Percentiles rank a stretch among this genome's conserved stretches.
phyloP scores from a whole-genome alignment of 208 protist species.

The Tritrichomonas foetus region DNA sequence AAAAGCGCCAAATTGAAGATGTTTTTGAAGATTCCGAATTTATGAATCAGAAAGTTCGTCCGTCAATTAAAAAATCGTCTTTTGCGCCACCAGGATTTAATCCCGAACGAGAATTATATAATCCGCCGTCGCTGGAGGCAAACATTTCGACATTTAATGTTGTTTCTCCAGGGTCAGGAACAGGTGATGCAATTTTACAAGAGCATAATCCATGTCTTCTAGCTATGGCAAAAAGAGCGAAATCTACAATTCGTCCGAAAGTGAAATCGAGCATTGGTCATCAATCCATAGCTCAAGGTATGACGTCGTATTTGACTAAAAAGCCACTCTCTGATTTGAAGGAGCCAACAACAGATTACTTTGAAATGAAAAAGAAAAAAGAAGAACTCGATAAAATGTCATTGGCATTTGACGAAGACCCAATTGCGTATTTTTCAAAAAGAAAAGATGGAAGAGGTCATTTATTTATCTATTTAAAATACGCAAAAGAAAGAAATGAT shows the following conservation, averaged over 20 bases:
- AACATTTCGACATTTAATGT: not conserved
- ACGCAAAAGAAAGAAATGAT: not conserved
- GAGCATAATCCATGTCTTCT: not conserved
- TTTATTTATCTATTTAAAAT: constrained; percentile 19
- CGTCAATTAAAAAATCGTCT: too few species aligned
- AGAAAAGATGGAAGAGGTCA: constrained; percentile 30
- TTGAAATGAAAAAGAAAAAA: not conserved
- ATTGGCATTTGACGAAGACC: constrained; percentile 12
- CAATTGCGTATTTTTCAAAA: constrained; percentile 14
- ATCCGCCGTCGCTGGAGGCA: not conserved
- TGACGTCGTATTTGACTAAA: not conserved
- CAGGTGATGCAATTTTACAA: not conserved
- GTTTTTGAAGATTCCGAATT: too few species aligned
- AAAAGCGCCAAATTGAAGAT: too few species aligned
- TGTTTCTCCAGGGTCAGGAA: not conserved
- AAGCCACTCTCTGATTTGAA: not conserved
- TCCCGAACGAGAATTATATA: not conserved
- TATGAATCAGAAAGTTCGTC: too few species aligned
- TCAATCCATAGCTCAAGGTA: not conserved
- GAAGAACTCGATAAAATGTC: not conserved
- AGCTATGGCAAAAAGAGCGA: not conserved
- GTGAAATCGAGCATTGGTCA: not conserved
- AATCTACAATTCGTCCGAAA: constrained; percentile 15
- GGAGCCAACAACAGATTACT: not conserved
- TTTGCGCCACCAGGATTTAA: too few species aligned